Conservation (phyloP, 192 early-diverging fungal genomes). For the Geranomyces michiganensis region DNA sequence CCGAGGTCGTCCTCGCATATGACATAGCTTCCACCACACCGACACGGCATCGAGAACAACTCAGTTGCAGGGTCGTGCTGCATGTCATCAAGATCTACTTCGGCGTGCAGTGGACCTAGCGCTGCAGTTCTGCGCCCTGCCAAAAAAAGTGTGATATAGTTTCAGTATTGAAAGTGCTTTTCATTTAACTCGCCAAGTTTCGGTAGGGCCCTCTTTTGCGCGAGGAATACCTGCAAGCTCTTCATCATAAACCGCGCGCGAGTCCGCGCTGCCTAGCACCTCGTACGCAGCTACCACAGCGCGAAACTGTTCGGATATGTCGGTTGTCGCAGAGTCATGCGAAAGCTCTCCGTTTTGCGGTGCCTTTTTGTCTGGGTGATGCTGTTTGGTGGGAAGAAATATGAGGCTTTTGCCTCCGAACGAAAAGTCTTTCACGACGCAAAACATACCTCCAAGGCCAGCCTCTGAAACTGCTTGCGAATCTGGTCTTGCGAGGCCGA, state of each 20-base stretch:
- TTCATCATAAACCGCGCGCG: neutral
- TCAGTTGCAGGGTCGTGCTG: neutral
- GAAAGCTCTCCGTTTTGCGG: neutral
- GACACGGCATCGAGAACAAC: neutral
- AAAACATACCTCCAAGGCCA: neutral
- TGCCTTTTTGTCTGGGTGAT: slow-evolving; percentile 2
- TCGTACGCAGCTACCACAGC: neutral
- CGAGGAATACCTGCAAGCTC: neutral
- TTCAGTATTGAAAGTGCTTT: neutral
- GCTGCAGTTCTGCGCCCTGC: neutral
- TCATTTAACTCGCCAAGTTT: too few relatives aligned
- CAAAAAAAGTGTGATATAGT: neutral
- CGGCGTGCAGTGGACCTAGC: slow-evolving; percentile 6
- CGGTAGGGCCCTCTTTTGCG: too few relatives aligned
- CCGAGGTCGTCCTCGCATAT: neutral
- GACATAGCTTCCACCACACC: neutral
- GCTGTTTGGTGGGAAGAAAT: neutral
- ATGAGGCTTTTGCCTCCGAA: neutral
- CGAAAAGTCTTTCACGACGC: neutral
- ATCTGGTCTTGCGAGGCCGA: neutral
- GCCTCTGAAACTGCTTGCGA: neutral
- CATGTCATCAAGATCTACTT: slow-evolving; percentile 7
- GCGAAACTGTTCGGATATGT: neutral
- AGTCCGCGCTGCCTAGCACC: neutral
- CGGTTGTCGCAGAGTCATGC: neutral